Conservation (phyloP, 805 yeast genomes). For the Blastobotrys chiropterorum region DNA sequence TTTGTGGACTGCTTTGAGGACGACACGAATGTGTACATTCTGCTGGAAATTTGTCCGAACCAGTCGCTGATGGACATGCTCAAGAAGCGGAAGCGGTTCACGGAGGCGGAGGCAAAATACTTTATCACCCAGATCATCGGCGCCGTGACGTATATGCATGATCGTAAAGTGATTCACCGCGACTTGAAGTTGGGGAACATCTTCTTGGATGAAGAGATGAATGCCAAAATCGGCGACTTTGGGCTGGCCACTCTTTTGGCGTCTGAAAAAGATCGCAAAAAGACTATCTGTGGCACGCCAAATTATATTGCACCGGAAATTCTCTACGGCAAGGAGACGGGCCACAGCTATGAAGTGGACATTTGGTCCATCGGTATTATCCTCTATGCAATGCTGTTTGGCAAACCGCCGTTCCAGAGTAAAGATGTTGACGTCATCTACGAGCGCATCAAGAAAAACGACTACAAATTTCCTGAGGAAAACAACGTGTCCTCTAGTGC, state of each 20-base stretch:
- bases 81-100: constrained; percentile 72
- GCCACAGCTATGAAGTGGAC: constrained; percentile 93
- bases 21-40: constrained; percentile 85
- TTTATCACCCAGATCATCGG: constrained; percentile 91
- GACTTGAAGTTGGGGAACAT: constrained; percentile 95
- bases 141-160: constrained; percentile 88
- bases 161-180: constrained; percentile 88
- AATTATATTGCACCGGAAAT: constrained; percentile 99
- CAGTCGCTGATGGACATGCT: constrained; percentile 91
- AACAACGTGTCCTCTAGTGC: constrained; percentile 68
- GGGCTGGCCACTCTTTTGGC: constrained; percentile 96
- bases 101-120: constrained; percentile 87
- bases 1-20: constrained; percentile 97
- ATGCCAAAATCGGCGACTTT: constrained; percentile 93
- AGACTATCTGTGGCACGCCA: constrained; percentile 97
- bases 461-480: constrained; percentile 70
- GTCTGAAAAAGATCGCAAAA: constrained; percentile 64
- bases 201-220: constrained; percentile 89
- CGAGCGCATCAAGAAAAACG: constrained; percentile 81
- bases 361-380: constrained; percentile 97
- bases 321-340: constrained; percentile 71
- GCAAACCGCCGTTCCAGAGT: constrained; percentile 97
- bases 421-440: constrained; percentile 89
- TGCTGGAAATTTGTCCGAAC: constrained; percentile 91
- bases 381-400: constrained; percentile 85